phyloP scores from a whole-genome alignment of 176 grass and related monocot species.

The Aegilops speltoides region DNA sequence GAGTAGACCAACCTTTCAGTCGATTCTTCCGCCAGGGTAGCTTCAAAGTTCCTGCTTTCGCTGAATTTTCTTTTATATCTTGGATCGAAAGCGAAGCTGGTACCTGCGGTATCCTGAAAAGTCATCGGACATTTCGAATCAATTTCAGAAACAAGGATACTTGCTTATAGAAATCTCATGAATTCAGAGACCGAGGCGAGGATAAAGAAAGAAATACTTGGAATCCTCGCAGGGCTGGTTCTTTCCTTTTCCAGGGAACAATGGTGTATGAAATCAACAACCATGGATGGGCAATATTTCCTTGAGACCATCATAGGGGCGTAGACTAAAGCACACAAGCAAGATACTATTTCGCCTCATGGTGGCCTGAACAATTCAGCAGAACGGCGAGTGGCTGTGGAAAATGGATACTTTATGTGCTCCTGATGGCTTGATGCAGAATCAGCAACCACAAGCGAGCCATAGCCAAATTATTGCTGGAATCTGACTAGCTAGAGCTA shows the following conservation, averaged over 20 bases:
- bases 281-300: not conserved
- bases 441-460: constrained; percentile 16
- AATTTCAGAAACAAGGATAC: not conserved
- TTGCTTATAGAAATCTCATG: not conserved
- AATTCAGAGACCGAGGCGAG: constrained; percentile 5
- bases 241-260: not conserved
- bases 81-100: constrained; percentile 7
- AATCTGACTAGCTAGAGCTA: constrained; percentile 17
- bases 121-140: not conserved
- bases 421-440: constrained; percentile 8
- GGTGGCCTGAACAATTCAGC: constrained; percentile 21
- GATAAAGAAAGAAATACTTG: too few species aligned
- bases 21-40: constrained; percentile 28
- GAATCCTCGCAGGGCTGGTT: not conserved
- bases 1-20: constrained; percentile 38
- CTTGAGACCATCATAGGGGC: not conserved
- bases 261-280: not conserved
- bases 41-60: not conserved
- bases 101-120: constrained; percentile 14
- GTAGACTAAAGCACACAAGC: constrained; percentile 7
- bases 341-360: constrained; percentile 7
- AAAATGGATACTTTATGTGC: constrained; percentile 24
- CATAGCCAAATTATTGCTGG: constrained; percentile 12
- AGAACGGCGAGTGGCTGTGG: not conserved
- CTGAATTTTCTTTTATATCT: not conserved